Conservation (phyloP, 352 stramenopile species). For the Aphanomyces cochlioides region DNA sequence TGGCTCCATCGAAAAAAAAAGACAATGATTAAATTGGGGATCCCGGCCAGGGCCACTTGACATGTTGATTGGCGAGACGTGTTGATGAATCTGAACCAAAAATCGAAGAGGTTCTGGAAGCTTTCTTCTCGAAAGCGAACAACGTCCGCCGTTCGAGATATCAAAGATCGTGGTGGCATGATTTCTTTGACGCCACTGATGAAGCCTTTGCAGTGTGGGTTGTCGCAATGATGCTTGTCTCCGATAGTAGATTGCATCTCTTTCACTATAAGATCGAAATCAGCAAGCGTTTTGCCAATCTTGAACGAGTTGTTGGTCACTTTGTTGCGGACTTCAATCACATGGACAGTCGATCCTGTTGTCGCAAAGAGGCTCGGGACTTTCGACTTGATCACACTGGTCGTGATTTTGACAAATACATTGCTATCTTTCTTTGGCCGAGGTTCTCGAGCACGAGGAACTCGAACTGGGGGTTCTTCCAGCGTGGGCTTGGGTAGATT, state of each 20-base stretch:
- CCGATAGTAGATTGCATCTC: conserved; percentile 4
- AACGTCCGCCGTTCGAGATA: conserved; percentile 16
- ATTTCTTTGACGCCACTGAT: background rate
- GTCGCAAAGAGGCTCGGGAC: conserved; percentile 26
- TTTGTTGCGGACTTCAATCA: conserved; percentile 22
- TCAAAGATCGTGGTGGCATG: conserved; percentile 15
- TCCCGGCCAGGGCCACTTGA: background rate
- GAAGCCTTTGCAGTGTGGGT: conserved; percentile 2
- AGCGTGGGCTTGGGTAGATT: background rate
- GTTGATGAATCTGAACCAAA: conserved; percentile 24
- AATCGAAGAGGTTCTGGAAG: conserved; percentile 22
- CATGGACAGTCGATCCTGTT: conserved; percentile 6
- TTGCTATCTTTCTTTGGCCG: conserved; percentile 13
- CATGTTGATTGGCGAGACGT: conserved; percentile 8
- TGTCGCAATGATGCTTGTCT: conserved; percentile 9
- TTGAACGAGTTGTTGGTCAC: conserved; percentile 12
- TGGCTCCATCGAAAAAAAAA: conserved; percentile 30
- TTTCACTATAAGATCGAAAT: conserved; percentile 15
- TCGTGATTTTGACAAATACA: conserved; percentile 23
- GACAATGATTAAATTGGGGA: conserved; percentile 27
- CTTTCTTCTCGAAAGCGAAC: conserved; percentile 16
- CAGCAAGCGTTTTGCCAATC: conserved; percentile 21
- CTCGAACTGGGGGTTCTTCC: background rate
- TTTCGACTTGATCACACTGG: conserved; percentile 17
- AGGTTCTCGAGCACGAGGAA: background rate